Evolutionary conservation across 345 rosid genomes (phyloP).

Genomic region (Citrus australasica): DNA sequence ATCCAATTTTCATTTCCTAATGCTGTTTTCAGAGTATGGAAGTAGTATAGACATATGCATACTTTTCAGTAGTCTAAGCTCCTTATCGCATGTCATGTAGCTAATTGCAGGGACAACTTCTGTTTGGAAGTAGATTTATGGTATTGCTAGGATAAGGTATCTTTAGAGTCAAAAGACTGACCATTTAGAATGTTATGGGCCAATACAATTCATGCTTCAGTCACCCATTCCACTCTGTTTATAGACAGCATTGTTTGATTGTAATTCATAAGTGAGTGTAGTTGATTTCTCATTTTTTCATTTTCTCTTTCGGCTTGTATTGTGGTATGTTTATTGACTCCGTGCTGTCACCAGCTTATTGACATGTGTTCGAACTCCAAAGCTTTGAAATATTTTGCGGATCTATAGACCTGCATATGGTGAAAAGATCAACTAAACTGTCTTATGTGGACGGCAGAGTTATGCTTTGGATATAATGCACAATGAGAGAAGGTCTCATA

Average conservation of each 20-base stretch:
- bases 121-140: not conserved
- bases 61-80: not conserved
- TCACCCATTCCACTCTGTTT: not conserved
- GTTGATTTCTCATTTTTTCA: not conserved
- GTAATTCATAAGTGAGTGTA: not conserved
- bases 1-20: not conserved
- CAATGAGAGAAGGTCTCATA: not conserved
- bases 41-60: not conserved
- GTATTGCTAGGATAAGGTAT: not conserved
- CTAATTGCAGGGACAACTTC: not conserved
- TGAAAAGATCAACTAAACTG: not conserved
- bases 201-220: not conserved
- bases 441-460: constrained; percentile 1
- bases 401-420: not conserved
- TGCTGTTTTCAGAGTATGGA: not conserved
- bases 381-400: not conserved
- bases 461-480: no score
- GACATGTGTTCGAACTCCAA: not conserved
- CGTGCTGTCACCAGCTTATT: not conserved
- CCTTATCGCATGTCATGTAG: not conserved
- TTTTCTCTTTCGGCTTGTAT: not conserved
- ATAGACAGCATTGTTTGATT: not conserved
- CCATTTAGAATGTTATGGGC: not conserved
- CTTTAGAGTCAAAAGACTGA: not conserved
- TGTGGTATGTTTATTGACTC: not conserved